A percentile compares a stretch with the other conserved stretches of the same genome.
phyloP scores from a whole-genome alignment of 139 green algal genomes.

The Volvox africanus region DNA sequence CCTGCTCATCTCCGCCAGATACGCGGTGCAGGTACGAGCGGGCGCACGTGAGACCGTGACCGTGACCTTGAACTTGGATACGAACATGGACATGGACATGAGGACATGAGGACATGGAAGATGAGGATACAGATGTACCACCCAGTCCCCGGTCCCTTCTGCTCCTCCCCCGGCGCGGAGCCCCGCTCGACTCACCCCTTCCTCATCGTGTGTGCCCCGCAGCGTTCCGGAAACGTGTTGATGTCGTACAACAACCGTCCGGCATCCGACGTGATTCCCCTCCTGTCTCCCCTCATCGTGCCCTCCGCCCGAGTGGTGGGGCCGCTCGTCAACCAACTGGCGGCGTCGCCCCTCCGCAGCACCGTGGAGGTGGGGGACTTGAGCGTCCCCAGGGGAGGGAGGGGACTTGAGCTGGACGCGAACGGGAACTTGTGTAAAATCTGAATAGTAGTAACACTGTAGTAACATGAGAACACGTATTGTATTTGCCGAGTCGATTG shows the following conservation, averaged over 20 bases:
- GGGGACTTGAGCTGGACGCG: neutral
- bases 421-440: neutral
- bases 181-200: neutral
- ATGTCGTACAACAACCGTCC: constrained; percentile 95
- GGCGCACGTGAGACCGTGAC: neutral
- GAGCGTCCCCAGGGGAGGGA: neutral
- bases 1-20: constrained; percentile 87
- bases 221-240: constrained; percentile 86
- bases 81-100: neutral
- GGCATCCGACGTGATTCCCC: constrained; percentile 80
- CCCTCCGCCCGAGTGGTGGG: constrained; percentile 78
- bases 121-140: too few relatives aligned
- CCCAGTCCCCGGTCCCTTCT: neutral
- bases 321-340: constrained; percentile 83
- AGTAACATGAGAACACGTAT: too few relatives aligned
- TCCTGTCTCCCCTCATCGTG: constrained; percentile 86
- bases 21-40: constrained; percentile 62
- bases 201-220: neutral
- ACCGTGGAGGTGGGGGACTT: constrained; percentile 62
- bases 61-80: neutral
- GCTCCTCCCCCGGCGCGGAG: too few relatives aligned
- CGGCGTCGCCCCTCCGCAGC: constrained; percentile 73
- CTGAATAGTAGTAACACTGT: too few relatives aligned
- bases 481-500: too few relatives aligned
- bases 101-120: too few relatives aligned